Percentiles rank a stretch among this genome's conserved stretches.
Evolutionary conservation across 2,329 filamentous ascomycete genomes (phyloP).

Genomic region (Rhynchosporium graminicola): DNA sequence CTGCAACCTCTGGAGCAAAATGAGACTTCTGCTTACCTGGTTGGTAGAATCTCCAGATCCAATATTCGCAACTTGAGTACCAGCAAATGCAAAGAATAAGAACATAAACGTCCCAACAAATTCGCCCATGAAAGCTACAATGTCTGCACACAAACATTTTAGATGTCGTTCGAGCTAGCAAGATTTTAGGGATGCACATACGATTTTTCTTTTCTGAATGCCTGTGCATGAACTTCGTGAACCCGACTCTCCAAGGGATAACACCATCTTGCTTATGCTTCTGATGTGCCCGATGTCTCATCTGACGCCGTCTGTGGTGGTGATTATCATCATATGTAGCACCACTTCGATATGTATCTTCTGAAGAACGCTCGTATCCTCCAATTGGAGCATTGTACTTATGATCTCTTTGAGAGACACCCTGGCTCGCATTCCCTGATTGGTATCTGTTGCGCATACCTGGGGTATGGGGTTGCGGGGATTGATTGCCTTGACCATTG

Average conservation of each 20-base stretch:
- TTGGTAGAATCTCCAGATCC: slow-evolving; percentile 31
- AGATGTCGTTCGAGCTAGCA: neutral
- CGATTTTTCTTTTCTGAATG: slow-evolving; percentile 50
- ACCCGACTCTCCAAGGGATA: slow-evolving; percentile 19
- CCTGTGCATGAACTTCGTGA: slow-evolving; percentile 50
- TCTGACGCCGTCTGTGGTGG: slow-evolving; percentile 1
- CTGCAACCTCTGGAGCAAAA: too few species aligned
- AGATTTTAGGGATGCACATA: slow-evolving; percentile 20
- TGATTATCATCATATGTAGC: slow-evolving; percentile 1
- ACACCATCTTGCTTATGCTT: slow-evolving; percentile 17
- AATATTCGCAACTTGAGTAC: slow-evolving; percentile 36
- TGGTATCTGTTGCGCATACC: slow-evolving; percentile 9
- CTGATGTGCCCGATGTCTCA: slow-evolving; percentile 12
- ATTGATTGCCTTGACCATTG: neutral
- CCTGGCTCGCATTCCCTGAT: slow-evolving; percentile 10
- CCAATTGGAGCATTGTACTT: slow-evolving; percentile 13
- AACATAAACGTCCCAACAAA: slow-evolving; percentile 42
- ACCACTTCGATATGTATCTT: slow-evolving; percentile 8
- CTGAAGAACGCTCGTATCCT: slow-evolving; percentile 3
- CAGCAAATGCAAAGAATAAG: slow-evolving; percentile 41
- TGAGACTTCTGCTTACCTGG: neutral
- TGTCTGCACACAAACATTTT: slow-evolving; percentile 23
- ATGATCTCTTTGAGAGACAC: slow-evolving; percentile 7
- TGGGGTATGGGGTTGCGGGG: neutral
- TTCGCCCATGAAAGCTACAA: slow-evolving; percentile 36